Percentiles rank a stretch among this genome's conserved stretches.
These are phyloP conservation scores for Gloeophyllum trabeum DNA, from an alignment of 768 basidiomycete genomes.

Conservation along the genomic window DNA sequence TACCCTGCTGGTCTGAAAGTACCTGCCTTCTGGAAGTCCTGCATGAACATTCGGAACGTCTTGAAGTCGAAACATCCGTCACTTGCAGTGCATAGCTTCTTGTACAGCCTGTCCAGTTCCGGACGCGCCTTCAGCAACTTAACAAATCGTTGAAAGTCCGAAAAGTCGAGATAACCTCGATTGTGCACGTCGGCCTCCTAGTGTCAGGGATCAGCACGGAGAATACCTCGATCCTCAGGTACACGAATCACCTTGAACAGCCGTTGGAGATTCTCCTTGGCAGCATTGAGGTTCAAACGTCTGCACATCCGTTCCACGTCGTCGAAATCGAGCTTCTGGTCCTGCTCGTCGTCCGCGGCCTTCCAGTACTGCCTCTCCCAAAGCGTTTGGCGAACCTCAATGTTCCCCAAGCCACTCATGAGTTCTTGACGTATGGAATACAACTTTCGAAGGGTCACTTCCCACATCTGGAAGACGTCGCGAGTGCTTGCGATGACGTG, in stretches of 20 bases:
- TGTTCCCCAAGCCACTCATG: conserved; percentile 54
- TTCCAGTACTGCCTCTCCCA: conserved; percentile 86
- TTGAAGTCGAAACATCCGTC: conserved; percentile 24
- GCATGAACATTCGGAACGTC: conserved; percentile 41
- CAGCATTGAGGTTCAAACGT: conserved; percentile 55
- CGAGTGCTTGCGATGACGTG: conserved; percentile 68
- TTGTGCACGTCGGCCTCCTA: conserved; percentile 54
- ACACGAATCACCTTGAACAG: conserved; percentile 40
- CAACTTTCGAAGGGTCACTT: conserved; percentile 50
- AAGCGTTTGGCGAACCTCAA: conserved; percentile 50
- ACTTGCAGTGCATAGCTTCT: conserved; percentile 20
- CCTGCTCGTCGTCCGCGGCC: conserved; percentile 48
- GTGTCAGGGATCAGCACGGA: background rate
- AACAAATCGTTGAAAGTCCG: conserved; percentile 74
- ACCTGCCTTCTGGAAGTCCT: conserved; percentile 35
- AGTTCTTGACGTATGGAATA: conserved; percentile 57
- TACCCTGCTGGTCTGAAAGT: background rate
- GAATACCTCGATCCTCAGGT: background rate
- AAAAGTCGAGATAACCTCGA: conserved; percentile 58
- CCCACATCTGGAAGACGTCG: conserved; percentile 54
- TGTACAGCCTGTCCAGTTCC: conserved; percentile 64
- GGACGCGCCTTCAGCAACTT: conserved; percentile 75
- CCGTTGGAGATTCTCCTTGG: conserved; percentile 36
- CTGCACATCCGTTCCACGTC: conserved; percentile 65
- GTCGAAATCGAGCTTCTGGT: conserved; percentile 54